A percentile compares a stretch with the other conserved stretches of the same genome.
Conservation (phyloP, 2,329 filamentous ascomycete species). For the Fusarium sp. region DNA sequence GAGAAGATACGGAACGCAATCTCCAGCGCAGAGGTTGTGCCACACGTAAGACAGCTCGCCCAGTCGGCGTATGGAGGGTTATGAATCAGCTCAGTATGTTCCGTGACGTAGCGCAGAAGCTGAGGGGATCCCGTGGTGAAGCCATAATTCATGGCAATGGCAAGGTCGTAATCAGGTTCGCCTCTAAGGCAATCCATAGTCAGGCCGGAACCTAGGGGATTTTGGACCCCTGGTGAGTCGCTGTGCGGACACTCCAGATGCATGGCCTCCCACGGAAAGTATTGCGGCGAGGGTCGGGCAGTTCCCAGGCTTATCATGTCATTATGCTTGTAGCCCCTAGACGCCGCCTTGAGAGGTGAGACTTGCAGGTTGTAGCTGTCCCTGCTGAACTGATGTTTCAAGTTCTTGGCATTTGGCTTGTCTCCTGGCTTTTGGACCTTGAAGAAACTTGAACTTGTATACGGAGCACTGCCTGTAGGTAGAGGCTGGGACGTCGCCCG, state of each 20-base stretch:
- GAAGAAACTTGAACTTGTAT: conserved; percentile 7
- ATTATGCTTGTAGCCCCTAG: neutral
- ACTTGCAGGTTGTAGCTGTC: neutral
- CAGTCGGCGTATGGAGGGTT: conserved; percentile 82
- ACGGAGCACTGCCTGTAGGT: conserved; percentile 12
- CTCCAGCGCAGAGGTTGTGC: conserved; percentile 78
- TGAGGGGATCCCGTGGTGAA: conserved; percentile 80
- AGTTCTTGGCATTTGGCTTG: neutral
- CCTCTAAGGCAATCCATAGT: conserved; percentile 12
- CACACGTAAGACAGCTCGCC: conserved; percentile 77
- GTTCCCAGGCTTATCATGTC: conserved; percentile 4
- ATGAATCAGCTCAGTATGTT: conserved; percentile 83
- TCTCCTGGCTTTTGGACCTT: neutral
- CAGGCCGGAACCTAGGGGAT: neutral
- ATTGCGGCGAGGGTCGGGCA: neutral
- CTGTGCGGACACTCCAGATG: neutral
- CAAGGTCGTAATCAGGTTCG: conserved; percentile 39
- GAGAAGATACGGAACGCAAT: conserved; percentile 77
- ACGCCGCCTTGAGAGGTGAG: conserved; percentile 1
- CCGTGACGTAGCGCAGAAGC: conserved; percentile 79
- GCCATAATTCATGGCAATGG: conserved; percentile 81
- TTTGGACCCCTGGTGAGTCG: neutral
- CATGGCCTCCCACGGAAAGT: conserved; percentile 4
- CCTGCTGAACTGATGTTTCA: neutral
- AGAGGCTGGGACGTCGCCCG: conserved; percentile 21